These are phyloP conservation scores for Hypoxylon sp. DNA, from an alignment of 2,329 filamentous ascomycete genomes.

Conservation along the genomic window DNA sequence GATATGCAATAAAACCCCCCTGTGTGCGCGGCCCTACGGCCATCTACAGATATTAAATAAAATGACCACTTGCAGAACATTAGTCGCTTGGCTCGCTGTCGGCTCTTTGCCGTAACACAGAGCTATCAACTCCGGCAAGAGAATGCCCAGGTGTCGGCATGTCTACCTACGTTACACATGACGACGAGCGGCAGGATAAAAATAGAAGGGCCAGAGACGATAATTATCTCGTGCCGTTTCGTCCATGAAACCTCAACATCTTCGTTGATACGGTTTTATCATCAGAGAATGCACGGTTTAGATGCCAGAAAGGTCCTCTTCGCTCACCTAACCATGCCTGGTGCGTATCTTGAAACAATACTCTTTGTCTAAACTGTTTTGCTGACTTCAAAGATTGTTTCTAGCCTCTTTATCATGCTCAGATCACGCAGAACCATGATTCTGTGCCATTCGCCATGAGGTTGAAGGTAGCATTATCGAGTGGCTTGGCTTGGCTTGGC, in stretches of 20 bases:
- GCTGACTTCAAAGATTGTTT: background rate
- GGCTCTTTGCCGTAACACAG: conserved; percentile 10
- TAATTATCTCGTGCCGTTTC: conserved; percentile 18
- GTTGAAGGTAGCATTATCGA: background rate
- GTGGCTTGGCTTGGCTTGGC: background rate
- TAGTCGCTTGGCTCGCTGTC: conserved; percentile 11
- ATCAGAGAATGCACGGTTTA: too few species aligned
- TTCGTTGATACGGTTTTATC: too few species aligned
- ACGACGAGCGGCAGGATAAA: too few species aligned
- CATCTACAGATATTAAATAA: conserved; percentile 3
- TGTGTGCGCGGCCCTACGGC: conserved; percentile 18
- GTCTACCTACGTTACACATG: conserved; percentile 2
- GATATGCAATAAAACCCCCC: conserved; percentile 18
- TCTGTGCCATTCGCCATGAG: background rate
- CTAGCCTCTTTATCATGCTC: background rate
- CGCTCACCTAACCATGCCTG: background rate
- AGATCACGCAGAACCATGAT: background rate
- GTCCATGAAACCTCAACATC: conserved; percentile 34
- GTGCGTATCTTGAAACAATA: background rate
- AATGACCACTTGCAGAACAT: conserved; percentile 4
- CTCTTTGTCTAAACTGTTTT: background rate
- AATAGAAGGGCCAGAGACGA: too few species aligned
- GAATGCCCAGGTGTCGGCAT: conserved; percentile 20
- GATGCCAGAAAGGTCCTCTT: background rate
- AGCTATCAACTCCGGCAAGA: conserved; percentile 23